phyloP scores from a whole-genome alignment of 2,329 filamentous ascomycete species.

The Leptographium galeiforme region DNA sequence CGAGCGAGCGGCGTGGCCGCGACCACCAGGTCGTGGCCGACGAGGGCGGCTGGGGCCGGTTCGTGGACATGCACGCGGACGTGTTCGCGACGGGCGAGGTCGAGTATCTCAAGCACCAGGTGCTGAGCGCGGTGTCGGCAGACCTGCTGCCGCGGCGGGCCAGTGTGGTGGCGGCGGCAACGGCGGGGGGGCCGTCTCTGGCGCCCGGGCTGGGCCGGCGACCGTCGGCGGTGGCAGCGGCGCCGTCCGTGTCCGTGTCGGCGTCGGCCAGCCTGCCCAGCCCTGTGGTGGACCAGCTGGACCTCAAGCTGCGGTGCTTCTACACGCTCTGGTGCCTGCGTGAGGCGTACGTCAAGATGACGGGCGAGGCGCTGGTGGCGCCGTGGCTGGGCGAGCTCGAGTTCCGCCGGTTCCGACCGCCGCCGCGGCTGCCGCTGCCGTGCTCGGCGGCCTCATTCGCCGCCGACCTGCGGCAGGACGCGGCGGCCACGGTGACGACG shows the following conservation, averaged over 20 bases:
- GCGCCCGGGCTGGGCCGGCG: too few species aligned
- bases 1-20: conserved; percentile 51
- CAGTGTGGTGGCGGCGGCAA: neutral
- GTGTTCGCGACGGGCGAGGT: conserved; percentile 54
- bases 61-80: conserved; percentile 59
- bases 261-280: conserved; percentile 9
- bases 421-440: conserved; percentile 17
- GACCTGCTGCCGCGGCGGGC: neutral
- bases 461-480: conserved; percentile 16
- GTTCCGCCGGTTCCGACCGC: conserved; percentile 50
- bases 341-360: conserved; percentile 74
- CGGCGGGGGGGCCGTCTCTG: too few species aligned
- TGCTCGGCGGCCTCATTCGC: conserved; percentile 10
- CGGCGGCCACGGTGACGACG: conserved; percentile 19
- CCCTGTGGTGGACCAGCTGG: conserved; percentile 28
- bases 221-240: conserved; percentile 3
- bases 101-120: conserved; percentile 41
- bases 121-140: conserved; percentile 15
- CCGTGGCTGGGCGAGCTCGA: conserved; percentile 59
- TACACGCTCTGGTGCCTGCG: conserved; percentile 70
- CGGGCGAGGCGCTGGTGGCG: conserved; percentile 63
- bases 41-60: conserved; percentile 44
- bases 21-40: conserved; percentile 42
- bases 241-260: neutral
- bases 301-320: conserved; percentile 54